phyloP scores from a whole-genome alignment of 306 rosid genomes.

The Vigna angularis region DNA sequence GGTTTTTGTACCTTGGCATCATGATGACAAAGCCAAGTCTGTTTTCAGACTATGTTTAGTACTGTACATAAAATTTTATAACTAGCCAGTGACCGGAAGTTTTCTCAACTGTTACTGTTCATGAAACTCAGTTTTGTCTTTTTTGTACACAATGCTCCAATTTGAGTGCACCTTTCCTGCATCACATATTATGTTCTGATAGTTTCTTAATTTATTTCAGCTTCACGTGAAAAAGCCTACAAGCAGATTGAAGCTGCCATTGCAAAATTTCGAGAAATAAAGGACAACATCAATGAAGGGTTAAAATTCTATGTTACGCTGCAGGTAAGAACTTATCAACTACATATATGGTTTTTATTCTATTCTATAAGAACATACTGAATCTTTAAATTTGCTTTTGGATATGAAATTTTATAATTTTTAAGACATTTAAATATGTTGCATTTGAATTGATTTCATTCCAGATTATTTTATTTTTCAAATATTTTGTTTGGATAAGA shows the following conservation, averaged over 20 bases:
- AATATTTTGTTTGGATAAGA: too few relatives aligned
- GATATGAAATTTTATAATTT: too few relatives aligned
- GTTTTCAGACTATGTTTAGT: slow-evolving; percentile 13
- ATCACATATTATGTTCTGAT: slow-evolving; percentile 39
- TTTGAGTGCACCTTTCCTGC: background rate
- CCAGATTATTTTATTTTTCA: too few relatives aligned
- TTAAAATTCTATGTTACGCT: slow-evolving; percentile 89
- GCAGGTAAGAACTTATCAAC: slow-evolving; percentile 61
- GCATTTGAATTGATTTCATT: too few relatives aligned
- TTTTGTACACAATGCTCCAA: slow-evolving; percentile 22
- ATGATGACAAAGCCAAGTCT: background rate
- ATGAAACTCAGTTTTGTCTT: background rate
- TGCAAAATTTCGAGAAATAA: slow-evolving; percentile 86
- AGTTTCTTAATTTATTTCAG: slow-evolving; percentile 55
- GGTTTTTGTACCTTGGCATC: slow-evolving; percentile 12
- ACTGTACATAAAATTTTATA: slow-evolving; percentile 12
- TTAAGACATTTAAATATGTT: too few relatives aligned
- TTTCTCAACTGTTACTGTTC: slow-evolving; percentile 8
- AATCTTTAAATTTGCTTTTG: background rate
- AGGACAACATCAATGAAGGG: slow-evolving; percentile 95
- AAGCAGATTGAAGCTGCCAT: slow-evolving; percentile 97
- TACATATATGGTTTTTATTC: slow-evolving; percentile 23
- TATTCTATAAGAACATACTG: slow-evolving; percentile 14
- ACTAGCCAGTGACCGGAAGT: background rate
- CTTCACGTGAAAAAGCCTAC: slow-evolving; percentile 90